Evolutionary conservation across 805 yeast genomes (phyloP).

Genomic region (Brettanomyces bruxellensis): DNA sequence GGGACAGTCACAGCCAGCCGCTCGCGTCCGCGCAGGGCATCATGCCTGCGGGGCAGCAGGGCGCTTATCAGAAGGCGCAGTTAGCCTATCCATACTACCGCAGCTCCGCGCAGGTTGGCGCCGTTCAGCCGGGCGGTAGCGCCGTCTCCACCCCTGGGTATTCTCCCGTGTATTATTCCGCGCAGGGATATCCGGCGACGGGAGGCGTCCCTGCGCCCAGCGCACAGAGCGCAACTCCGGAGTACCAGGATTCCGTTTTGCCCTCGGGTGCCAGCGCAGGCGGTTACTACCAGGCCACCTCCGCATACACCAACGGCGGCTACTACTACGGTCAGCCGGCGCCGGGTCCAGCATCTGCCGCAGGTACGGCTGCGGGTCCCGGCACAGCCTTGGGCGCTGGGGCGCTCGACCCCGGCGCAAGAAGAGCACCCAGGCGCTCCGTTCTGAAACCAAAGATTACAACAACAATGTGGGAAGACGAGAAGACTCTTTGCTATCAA

Average conservation of each 20-base stretch:
- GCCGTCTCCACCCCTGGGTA: too few species aligned
- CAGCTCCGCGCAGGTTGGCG: neutral
- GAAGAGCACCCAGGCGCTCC: constrained; percentile 15
- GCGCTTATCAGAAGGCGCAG: neutral
- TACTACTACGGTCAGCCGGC: neutral
- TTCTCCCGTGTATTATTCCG: neutral
- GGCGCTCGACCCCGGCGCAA: constrained; percentile 6
- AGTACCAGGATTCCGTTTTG: neutral
- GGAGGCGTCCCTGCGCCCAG: neutral
- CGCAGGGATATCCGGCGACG: neutral
- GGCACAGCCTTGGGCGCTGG: constrained; percentile 37
- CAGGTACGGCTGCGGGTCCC: too few species aligned
- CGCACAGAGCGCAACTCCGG: neutral
- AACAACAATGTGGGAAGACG: constrained; percentile 73
- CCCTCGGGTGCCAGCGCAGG: neutral
- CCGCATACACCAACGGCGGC: neutral
- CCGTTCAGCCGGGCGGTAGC: too few species aligned
- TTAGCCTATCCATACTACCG: neutral
- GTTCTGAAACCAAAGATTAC: constrained; percentile 50
- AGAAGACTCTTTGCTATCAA: constrained; percentile 61
- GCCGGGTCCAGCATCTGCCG: too few species aligned
- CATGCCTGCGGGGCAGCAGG: too few species aligned
- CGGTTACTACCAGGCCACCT: neutral
- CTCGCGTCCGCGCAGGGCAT: neutral
- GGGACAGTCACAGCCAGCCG: neutral